Base-by-base conservation (phyloP, 768 basidiomycete genomes). In the Podaxis carcinomalis region DNA sequence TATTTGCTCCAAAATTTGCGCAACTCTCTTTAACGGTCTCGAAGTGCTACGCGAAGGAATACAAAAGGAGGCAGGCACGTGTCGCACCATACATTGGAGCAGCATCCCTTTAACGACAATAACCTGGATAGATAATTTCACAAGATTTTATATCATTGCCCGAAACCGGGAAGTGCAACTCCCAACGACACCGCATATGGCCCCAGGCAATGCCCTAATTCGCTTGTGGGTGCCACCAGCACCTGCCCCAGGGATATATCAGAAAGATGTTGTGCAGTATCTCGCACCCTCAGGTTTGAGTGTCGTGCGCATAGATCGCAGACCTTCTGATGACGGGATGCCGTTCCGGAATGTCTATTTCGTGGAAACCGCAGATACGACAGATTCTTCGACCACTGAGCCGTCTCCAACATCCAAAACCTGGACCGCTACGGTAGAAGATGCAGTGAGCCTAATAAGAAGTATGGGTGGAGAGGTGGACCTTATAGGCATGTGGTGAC, bases 1-100 rank as follows among this genome's bases (percentile, higher is more conserved):
- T 9, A 90, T 93, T 59, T 90, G 88, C 66, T 92, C 91, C 9
- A 79, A 76, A 25, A 73, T 88, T 25, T 89, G 88, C 60, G 77
- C 79, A 4, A 78, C 77, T 11, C 65, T 89, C 42, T 88, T 89
- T 62, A 72, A 80, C 1, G 85, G 80, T n/a, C 72, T 92, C 36
- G 81, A 88, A 50, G 72, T 90, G 3, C 72, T 92, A 42, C 72
- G 70, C 36, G 78, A 84, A 57, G 81, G 80, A 10, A 88, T 93
- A 51, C 91, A 93, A 66, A 82, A 89, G 63, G 77, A 77, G 56
- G 68, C 77, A 44, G 70, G 88, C 86, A 68, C 39, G 72, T 65
- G 42, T 35, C 27, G 42, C 44, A 2, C 27, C 39, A 7, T 16
- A 36, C 35, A 14, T 46, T 11, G 35, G 25, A 7, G 27, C 3